phyloP scores from a whole-genome alignment of 768 basidiomycete species.

The Mycena alexandri region DNA sequence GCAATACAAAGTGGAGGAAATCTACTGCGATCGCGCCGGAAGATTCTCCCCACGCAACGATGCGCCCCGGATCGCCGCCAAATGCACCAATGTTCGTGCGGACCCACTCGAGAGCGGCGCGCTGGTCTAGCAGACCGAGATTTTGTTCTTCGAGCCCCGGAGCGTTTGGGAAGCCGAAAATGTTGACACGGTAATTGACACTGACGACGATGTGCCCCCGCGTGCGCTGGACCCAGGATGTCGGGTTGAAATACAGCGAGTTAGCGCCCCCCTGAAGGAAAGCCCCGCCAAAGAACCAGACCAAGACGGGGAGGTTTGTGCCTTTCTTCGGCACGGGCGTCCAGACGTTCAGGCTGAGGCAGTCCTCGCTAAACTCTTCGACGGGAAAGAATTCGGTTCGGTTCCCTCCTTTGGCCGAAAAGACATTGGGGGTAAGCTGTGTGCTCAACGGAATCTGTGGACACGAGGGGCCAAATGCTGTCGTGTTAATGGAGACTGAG shows the following conservation, averaged over 20 bases:
- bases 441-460: too few relatives aligned
- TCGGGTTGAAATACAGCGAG: constrained; percentile 19
- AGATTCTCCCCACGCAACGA: constrained; percentile 13
- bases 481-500: too few relatives aligned
- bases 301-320: background rate
- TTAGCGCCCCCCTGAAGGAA: constrained; percentile 4
- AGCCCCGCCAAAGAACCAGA: constrained; percentile 8
- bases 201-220: constrained; percentile 16
- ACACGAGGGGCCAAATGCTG: too few relatives aligned
- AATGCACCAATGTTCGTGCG: constrained; percentile 4
- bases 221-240: constrained; percentile 40
- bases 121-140: constrained; percentile 12
- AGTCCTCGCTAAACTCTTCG: too few relatives aligned
- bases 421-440: too few relatives aligned
- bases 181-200: constrained; percentile 15
- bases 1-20: constrained; percentile 6
- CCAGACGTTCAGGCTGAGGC: too few relatives aligned
- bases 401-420: too few relatives aligned
- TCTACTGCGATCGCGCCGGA: constrained; percentile 3
- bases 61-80: background rate
- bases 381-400: too few relatives aligned
- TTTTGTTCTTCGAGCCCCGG: background rate
- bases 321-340: too few relatives aligned
- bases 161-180: constrained; percentile 10
- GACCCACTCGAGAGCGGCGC: constrained; percentile 9